Conservation (phyloP, 1,284 basidiomycete genomes). For the Cutaneotrichosporon cutaneum region DNA sequence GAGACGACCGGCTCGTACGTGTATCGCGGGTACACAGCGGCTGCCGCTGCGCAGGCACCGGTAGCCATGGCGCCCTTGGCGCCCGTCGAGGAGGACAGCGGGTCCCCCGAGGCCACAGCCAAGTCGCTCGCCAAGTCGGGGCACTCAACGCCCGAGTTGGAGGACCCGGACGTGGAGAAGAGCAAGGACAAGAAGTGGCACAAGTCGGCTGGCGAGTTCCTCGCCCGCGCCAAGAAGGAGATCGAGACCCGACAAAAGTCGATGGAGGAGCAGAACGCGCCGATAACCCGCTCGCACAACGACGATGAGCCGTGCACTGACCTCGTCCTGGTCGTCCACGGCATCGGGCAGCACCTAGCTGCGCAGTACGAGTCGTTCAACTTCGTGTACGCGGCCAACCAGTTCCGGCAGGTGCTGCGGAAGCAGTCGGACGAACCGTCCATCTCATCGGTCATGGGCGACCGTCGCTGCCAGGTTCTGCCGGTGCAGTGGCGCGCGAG, state of each 20-base stretch:
- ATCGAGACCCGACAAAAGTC: slow-evolving; percentile 24
- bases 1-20: slow-evolving; percentile 51
- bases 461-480: slow-evolving; percentile 56
- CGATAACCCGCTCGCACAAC: slow-evolving; percentile 44
- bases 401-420: slow-evolving; percentile 53
- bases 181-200: slow-evolving; percentile 15
- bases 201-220: not conserved
- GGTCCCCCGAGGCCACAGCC: not conserved
- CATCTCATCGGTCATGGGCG: slow-evolving; percentile 54
- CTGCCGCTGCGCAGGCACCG: slow-evolving; percentile 29
- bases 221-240: slow-evolving; percentile 17
- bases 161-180: slow-evolving; percentile 10
- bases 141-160: slow-evolving; percentile 31
- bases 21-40: slow-evolving; percentile 55
- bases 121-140: slow-evolving; percentile 24
- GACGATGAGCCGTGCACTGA: slow-evolving; percentile 54
- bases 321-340: slow-evolving; percentile 57
- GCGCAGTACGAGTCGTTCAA: slow-evolving; percentile 56
- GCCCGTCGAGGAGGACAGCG: not conserved
- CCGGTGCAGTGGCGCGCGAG: slow-evolving; percentile 60
- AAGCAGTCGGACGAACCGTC: slow-evolving; percentile 55
- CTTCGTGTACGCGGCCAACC: slow-evolving; percentile 58
- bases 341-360: slow-evolving; percentile 56
- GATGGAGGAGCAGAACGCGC: slow-evolving; percentile 48
- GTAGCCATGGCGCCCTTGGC: not conserved